phyloP scores from a whole-genome alignment of 768 basidiomycete genomes.

The Suillus brevipes region DNA sequence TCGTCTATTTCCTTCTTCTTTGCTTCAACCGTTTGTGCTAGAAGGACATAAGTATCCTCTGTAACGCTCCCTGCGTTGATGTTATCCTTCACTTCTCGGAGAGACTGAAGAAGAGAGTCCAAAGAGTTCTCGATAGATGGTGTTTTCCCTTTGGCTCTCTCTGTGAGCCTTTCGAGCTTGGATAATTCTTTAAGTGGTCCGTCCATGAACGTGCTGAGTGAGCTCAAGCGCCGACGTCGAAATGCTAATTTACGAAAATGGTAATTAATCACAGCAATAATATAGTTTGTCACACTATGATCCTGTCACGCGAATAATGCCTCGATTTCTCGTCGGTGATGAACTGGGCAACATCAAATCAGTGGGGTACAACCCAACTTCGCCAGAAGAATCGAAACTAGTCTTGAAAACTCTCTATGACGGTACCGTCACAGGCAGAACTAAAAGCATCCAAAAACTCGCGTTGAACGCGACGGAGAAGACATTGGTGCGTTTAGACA shows the following conservation, averaged over 20 bases:
- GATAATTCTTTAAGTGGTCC: conserved; percentile 74
- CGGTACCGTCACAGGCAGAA: conserved; percentile 33
- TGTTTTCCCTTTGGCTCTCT: conserved; percentile 49
- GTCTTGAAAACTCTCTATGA: conserved; percentile 36
- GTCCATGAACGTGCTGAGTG: conserved; percentile 51
- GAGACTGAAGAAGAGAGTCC: conserved; percentile 58
- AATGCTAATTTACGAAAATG: conserved; percentile 4
- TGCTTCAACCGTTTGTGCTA: conserved; percentile 60
- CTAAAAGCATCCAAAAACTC: conserved; percentile 41
- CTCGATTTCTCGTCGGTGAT: conserved; percentile 74
- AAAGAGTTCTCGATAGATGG: conserved; percentile 60
- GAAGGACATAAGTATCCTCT: conserved; percentile 47
- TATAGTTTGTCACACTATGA: not conserved
- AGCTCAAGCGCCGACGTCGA: not conserved
- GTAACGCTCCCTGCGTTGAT: conserved; percentile 49
- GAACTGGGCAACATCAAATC: conserved; percentile 76
- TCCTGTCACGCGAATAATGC: conserved; percentile 41
- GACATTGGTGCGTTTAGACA: conserved; percentile 40
- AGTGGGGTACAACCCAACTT: conserved; percentile 41
- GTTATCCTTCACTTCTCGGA: conserved; percentile 56
- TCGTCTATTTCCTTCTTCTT: conserved; percentile 87
- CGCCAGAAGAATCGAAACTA: conserved; percentile 35
- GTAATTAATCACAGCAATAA: conserved; percentile 25
- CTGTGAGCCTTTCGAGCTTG: conserved; percentile 68
- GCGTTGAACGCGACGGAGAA: conserved; percentile 31